These are phyloP conservation scores for Salix koriyanagi DNA, from an alignment of 345 rosid genomes.

Conservation along the genomic window DNA sequence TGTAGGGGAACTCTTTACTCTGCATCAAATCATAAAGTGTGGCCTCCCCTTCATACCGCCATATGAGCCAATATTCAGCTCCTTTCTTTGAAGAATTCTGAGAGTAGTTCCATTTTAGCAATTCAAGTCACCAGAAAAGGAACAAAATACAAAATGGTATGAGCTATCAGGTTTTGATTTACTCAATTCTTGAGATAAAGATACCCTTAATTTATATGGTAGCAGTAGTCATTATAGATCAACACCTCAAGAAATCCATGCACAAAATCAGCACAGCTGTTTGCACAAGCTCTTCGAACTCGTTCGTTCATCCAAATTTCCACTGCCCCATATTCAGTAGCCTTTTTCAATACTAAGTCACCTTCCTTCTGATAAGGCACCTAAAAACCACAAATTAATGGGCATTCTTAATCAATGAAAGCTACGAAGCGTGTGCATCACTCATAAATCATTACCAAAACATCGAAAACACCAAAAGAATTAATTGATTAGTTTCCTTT, in stretches of 20 bases:
- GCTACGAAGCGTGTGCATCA: background rate
- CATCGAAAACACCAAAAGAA: background rate
- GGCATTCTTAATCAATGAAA: background rate
- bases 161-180: background rate
- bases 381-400: slow-evolving; percentile 13
- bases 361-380: slow-evolving; percentile 46
- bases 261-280: slow-evolving; percentile 85
- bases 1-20: slow-evolving; percentile 90
- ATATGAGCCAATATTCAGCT: slow-evolving; percentile 83
- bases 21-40: slow-evolving; percentile 76
- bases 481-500: background rate
- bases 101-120: slow-evolving; percentile 17
- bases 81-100: slow-evolving; percentile 81
- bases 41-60: slow-evolving; percentile 82
- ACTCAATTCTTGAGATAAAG: slow-evolving; percentile 17
- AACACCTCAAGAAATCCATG: slow-evolving; percentile 89
- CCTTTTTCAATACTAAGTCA: slow-evolving; percentile 90
- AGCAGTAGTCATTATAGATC: slow-evolving; percentile 28
- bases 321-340: slow-evolving; percentile 90
- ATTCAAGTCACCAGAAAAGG: slow-evolving; percentile 13
- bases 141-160: background rate
- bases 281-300: slow-evolving; percentile 91
- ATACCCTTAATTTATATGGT: slow-evolving; percentile 32
- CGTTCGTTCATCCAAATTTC: slow-evolving; percentile 99
- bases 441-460: background rate